These are phyloP conservation scores for Colletotrichum musicola DNA, from an alignment of 2,329 filamentous ascomycete genomes.

Conservation along the genomic window DNA sequence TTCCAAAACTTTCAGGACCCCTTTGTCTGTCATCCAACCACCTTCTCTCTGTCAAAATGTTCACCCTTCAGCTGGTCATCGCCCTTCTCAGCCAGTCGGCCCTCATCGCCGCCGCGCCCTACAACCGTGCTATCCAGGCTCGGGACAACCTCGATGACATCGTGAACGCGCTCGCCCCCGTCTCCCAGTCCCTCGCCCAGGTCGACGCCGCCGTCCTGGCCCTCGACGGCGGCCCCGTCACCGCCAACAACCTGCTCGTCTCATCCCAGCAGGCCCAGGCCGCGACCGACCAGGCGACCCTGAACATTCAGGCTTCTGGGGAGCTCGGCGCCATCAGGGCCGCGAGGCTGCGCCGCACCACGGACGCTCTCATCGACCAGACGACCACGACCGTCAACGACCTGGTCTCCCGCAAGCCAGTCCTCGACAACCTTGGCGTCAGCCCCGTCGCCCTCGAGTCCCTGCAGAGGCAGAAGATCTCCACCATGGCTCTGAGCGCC, in stretches of 20 bases:
- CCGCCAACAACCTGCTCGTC: constrained; percentile 33
- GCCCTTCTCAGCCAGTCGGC: constrained; percentile 31
- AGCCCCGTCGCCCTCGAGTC: constrained; percentile 42
- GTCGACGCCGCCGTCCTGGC: constrained; percentile 30
- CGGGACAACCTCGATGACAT: constrained; percentile 23
- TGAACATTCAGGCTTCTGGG: constrained; percentile 43
- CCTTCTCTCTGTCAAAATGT: constrained; percentile 16
- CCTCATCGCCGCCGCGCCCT: constrained; percentile 20
- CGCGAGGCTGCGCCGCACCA: constrained; percentile 41
- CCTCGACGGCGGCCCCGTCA: constrained; percentile 28
- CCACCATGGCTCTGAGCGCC: constrained; percentile 41
- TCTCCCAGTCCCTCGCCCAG: constrained; percentile 20
- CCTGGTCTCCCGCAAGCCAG: constrained; percentile 43
- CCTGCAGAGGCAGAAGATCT: constrained; percentile 43
- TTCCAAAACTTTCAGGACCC: constrained; percentile 19
- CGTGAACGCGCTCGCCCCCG: constrained; percentile 25
- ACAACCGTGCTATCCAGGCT: constrained; percentile 7
- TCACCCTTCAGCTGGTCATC: constrained; percentile 20
- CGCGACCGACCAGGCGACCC: constrained; percentile 41
- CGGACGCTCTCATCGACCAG: constrained; percentile 40
- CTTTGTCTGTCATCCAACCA: constrained; percentile 15
- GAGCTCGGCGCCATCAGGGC: constrained; percentile 41
- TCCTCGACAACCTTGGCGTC: constrained; percentile 45
- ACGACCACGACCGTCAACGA: constrained; percentile 42
- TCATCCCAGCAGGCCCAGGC: constrained; percentile 31